phyloP scores from a whole-genome alignment of 2,329 filamentous ascomycete genomes.

The Sporothrix sp. region DNA sequence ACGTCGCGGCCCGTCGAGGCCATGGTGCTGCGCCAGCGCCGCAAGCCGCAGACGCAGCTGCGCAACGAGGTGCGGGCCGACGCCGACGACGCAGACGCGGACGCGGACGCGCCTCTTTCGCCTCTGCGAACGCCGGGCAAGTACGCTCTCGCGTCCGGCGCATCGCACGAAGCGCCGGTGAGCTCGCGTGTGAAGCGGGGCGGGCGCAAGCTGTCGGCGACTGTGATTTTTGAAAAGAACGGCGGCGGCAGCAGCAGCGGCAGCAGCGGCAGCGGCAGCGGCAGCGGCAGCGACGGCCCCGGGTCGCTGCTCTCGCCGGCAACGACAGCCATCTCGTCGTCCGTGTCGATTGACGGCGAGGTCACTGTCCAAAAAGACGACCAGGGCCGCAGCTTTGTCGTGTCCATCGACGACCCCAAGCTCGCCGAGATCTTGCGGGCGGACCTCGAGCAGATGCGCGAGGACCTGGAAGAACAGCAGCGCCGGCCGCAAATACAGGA shows the following conservation, averaged over 20 bases:
- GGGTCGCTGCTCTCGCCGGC: slow-evolving; percentile 2
- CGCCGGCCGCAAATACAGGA: slow-evolving; percentile 2
- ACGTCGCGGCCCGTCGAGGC: slow-evolving; percentile 16
- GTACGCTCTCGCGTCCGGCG: neutral
- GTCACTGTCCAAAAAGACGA: neutral
- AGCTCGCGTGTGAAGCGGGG: neutral
- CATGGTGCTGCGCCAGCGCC: slow-evolving; percentile 19
- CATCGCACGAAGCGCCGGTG: neutral
- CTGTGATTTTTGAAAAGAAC: slow-evolving; percentile 17
- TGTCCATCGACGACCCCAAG: slow-evolving; percentile 28
- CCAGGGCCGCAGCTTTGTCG: slow-evolving; percentile 17
- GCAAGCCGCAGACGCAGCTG: slow-evolving; percentile 8
- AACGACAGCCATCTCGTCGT: slow-evolving; percentile 10
- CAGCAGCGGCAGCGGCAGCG: neutral
- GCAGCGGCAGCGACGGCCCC: neutral
- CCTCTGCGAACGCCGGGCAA: neutral
- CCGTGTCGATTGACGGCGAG: slow-evolving; percentile 1
- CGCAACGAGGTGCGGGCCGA: slow-evolving; percentile 9
- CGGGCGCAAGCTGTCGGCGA: slow-evolving; percentile 16
- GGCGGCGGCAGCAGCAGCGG: too few relatives aligned
- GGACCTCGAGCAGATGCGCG: slow-evolving; percentile 24
- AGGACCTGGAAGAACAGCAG: slow-evolving; percentile 16
- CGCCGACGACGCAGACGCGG: neutral
- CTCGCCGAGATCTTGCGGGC: slow-evolving; percentile 31
- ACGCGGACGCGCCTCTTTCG: neutral